phyloP scores from a whole-genome alignment of 805 yeast species.

The Wickerhamiella galacta region DNA sequence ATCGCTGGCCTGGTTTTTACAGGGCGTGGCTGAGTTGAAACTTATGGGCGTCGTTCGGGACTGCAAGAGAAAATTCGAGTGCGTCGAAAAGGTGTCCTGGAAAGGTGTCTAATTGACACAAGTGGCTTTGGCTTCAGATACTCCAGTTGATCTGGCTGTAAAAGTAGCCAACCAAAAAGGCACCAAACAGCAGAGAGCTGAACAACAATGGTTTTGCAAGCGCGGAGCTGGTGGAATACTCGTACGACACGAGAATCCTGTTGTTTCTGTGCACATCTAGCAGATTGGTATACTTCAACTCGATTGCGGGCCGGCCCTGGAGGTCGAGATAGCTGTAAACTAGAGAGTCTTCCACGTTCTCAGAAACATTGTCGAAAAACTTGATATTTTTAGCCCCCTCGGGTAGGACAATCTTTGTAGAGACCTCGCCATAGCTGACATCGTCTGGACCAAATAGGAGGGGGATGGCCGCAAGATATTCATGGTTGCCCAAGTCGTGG shows the following conservation, averaged over 20 bases:
- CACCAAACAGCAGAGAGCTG: constrained; percentile 31
- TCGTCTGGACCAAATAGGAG: constrained; percentile 56
- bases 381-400: constrained; percentile 57
- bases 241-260: constrained; percentile 45
- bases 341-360: constrained; percentile 14
- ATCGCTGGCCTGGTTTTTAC: constrained; percentile 56
- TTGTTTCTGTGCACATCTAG: constrained; percentile 49
- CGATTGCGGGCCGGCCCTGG: constrained; percentile 62
- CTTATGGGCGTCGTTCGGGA: constrained; percentile 54
- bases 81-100: constrained; percentile 58
- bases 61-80: constrained; percentile 39
- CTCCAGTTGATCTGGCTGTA: constrained; percentile 22
- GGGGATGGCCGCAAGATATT: constrained; percentile 50
- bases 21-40: constrained; percentile 53
- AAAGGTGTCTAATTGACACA: constrained; percentile 29
- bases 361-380: constrained; percentile 38
- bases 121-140: background rate
- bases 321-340: constrained; percentile 42
- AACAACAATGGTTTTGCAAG: constrained; percentile 44
- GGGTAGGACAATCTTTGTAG: constrained; percentile 56
- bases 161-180: constrained; percentile 37
- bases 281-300: constrained; percentile 41
- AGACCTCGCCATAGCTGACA: constrained; percentile 46
- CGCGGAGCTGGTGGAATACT: constrained; percentile 35
- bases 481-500: constrained; percentile 29